phyloP scores from a whole-genome alignment of 2,329 filamentous ascomycete genomes.

The Penicillium frequentans region DNA sequence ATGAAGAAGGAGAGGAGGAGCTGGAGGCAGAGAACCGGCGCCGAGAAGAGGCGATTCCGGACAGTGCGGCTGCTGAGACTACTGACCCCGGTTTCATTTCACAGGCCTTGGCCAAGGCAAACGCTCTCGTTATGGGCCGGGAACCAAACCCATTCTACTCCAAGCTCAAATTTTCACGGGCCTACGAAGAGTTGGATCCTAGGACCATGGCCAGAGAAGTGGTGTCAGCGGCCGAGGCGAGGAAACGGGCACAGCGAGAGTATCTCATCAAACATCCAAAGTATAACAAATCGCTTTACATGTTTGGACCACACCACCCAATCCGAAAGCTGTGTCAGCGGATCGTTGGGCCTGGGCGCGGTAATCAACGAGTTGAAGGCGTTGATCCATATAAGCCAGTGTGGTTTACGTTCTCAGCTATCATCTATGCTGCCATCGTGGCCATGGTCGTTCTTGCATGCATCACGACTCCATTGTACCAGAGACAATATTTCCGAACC shows the following conservation, averaged over 20 bases:
- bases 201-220: slow-evolving; percentile 88
- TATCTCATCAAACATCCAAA: slow-evolving; percentile 83
- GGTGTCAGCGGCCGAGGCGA: slow-evolving; percentile 75
- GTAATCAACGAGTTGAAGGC: slow-evolving; percentile 82
- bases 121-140: slow-evolving; percentile 57
- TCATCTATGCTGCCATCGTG: slow-evolving; percentile 91
- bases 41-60: slow-evolving; percentile 29
- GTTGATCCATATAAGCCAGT: slow-evolving; percentile 83
- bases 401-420: slow-evolving; percentile 91
- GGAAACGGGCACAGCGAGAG: slow-evolving; percentile 85
- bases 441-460: slow-evolving; percentile 98
- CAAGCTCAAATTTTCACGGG: slow-evolving; percentile 67
- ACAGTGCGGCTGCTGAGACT: slow-evolving; percentile 38
- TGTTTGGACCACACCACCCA: slow-evolving; percentile 77
- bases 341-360: slow-evolving; percentile 87
- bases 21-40: slow-evolving; percentile 21
- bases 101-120: slow-evolving; percentile 61
- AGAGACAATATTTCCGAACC: slow-evolving; percentile 75
- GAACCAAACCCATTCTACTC: slow-evolving; percentile 97
- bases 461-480: slow-evolving; percentile 90
- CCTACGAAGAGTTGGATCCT: slow-evolving; percentile 78
- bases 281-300: slow-evolving; percentile 89
- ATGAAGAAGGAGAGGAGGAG: slow-evolving; percentile 58
- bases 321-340: slow-evolving; percentile 81
- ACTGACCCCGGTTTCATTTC: slow-evolving; percentile 61